Base-by-base conservation (phyloP, 345 rosid species). In the Lepidium aucheri region DNA sequence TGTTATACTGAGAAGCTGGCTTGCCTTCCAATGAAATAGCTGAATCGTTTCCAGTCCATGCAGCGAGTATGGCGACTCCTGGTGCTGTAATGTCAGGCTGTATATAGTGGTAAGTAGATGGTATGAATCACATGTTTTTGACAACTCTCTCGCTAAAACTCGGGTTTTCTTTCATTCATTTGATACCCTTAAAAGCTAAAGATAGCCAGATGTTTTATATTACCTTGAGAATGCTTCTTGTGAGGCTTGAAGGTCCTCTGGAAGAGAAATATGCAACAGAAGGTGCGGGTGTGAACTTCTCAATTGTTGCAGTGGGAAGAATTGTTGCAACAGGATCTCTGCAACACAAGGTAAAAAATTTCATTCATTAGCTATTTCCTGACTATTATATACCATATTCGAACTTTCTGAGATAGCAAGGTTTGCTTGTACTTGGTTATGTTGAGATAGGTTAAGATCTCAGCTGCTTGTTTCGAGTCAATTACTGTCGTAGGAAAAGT, bases 81-180 rank as follows among this genome's bases (percentile, higher is more conserved):
- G 91, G 97, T 43, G 96, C 97, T 13, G 90, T 74, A 18, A 93
- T 81, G 72, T 93, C 96, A 28, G 98, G 98, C 97, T 93, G 86
- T 67, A 72, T 11, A 59, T 5, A 20, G 49, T 59, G 28, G 35
- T 18, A 33, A 52, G 73, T 33, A 41, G 18, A 58, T 50, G 41
- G 18, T 44, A 1, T 33, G 7, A 45, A 38, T 66, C 60, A 57
- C 1, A 26, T 3, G 5, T 28, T 10, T 35, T 9, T 33, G 28
- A 33, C 59, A 12, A 14, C 1, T 30, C 17, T 14, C 13, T 53
- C 40, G 0, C 8, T 10, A 16, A 2, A 7, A 3, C 13, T 11
- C 3, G 3, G 2, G 4, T 5, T 20, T 11, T 24, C 26, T 67
- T 20, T 8, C 16, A 53, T 12, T 46, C 14, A 58, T 53, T 32